phyloP scores from a whole-genome alignment of 2,329 filamentous ascomycete species.

The Sporothrix mexicana region DNA sequence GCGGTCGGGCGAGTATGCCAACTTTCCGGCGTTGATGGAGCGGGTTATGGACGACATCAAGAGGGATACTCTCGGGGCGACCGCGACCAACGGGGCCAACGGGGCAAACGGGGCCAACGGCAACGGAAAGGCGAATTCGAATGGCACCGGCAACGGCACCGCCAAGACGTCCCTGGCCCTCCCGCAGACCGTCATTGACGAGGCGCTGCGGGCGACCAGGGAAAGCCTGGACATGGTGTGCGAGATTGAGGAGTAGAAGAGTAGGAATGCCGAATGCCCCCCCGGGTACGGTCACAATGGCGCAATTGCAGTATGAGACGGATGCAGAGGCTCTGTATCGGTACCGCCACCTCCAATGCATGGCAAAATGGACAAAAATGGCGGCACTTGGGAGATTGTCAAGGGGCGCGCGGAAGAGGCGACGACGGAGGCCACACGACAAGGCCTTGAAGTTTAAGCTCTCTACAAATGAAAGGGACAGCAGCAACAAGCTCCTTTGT shows the following conservation, averaged over 20 bases:
- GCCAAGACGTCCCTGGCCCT: constrained; percentile 54
- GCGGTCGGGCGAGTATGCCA: constrained; percentile 63
- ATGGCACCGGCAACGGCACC: constrained; percentile 40
- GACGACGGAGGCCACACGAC: too few species aligned
- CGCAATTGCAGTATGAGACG: background rate
- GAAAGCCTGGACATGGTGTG: constrained; percentile 59
- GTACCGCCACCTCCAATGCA: too few species aligned
- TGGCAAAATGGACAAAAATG: too few species aligned
- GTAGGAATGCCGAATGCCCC: too few species aligned
- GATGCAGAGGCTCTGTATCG: background rate
- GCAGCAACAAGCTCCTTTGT: background rate
- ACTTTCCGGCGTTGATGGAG: constrained; percentile 65
- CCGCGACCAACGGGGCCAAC: background rate
- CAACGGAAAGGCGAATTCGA: background rate
- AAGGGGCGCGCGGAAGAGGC: too few species aligned
- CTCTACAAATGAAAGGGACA: too few species aligned
- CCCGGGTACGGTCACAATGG: background rate
- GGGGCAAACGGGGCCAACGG: constrained; percentile 2
- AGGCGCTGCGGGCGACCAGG: constrained; percentile 64
- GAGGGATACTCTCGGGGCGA: constrained; percentile 49
- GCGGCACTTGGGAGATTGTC: too few species aligned
- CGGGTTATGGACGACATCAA: constrained; percentile 68
- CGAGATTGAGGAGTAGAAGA: constrained; percentile 40
- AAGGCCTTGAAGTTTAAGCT: too few species aligned
- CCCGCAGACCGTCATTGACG: constrained; percentile 64